A percentile compares a stretch with the other conserved stretches of the same genome.
These are phyloP conservation scores for Schizosaccharomyces octosporus DNA, from an alignment of 805 yeast genomes.

Conservation along the genomic window DNA sequence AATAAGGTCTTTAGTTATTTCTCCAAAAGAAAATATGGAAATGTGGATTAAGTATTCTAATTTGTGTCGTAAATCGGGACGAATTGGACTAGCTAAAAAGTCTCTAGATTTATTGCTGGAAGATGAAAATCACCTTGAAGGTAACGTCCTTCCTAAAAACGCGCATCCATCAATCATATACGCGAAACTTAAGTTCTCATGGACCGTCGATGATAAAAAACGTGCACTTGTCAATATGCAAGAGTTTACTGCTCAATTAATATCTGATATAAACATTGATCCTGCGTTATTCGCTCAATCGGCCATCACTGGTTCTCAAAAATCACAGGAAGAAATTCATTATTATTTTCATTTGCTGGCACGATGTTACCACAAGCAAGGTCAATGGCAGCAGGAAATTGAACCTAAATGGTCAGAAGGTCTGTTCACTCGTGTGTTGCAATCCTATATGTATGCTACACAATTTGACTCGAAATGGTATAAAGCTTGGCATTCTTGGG, in stretches of 20 bases:
- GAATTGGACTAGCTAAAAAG: constrained; percentile 78
- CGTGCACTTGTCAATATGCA: constrained; percentile 70
- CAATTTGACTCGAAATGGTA: constrained; percentile 87
- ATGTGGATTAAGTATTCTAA: constrained; percentile 97
- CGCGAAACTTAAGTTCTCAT: constrained; percentile 86
- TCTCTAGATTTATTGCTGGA: constrained; percentile 60
- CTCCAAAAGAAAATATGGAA: constrained; percentile 89
- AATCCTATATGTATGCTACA: constrained; percentile 79
- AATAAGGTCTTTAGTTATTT: constrained; percentile 75
- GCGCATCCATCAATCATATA: constrained; percentile 95
- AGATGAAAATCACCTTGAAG: constrained; percentile 31
- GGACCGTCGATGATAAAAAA: constrained; percentile 78
- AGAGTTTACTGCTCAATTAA: constrained; percentile 76
- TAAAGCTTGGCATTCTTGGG: constrained; percentile 99
- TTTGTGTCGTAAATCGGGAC: constrained; percentile 76
- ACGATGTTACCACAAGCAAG: constrained; percentile 86
- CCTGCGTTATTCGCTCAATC: constrained; percentile 11
- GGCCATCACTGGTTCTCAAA: not conserved
- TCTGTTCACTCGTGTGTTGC: constrained; percentile 61
- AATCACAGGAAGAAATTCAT: constrained; percentile 21
- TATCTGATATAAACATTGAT: constrained; percentile 54
- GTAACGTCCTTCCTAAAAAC: constrained; percentile 17
- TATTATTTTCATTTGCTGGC: constrained; percentile 70
- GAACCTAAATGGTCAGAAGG: constrained; percentile 46
- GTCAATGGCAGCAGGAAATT: constrained; percentile 87